phyloP scores from a whole-genome alignment of 2,329 filamentous ascomycete species.

The Microdochium paspali region DNA sequence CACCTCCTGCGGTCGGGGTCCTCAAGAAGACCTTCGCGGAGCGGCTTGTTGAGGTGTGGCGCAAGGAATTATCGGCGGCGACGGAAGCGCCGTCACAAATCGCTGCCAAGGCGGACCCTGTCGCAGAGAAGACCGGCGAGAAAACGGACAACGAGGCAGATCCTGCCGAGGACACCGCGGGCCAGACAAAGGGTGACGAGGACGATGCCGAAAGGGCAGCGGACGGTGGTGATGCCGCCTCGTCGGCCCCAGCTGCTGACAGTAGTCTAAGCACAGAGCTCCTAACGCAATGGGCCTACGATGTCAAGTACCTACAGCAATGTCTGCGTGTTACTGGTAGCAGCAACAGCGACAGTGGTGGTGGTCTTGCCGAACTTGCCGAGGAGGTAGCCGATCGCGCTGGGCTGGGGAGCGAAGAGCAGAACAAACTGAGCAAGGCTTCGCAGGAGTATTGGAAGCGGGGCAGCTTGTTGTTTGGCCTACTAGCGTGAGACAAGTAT shows the following conservation, averaged over 20 bases:
- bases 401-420: conserved; percentile 38
- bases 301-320: conserved; percentile 40
- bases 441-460: conserved; percentile 75
- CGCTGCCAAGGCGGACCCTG: not conserved
- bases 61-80: conserved; percentile 24
- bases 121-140: conserved; percentile 5
- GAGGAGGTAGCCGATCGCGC: conserved; percentile 32
- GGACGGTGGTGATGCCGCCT: conserved; percentile 3
- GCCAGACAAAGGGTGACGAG: too few species aligned
- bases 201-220: too few species aligned
- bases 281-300: conserved; percentile 52
- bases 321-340: conserved; percentile 26
- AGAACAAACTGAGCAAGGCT: conserved; percentile 47
- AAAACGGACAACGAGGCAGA: too few species aligned
- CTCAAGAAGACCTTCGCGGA: conserved; percentile 51
- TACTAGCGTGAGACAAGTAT: conserved; percentile 41
- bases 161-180: not conserved
- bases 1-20: conserved; percentile 49
- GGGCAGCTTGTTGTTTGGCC: conserved; percentile 71
- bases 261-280: conserved; percentile 32
- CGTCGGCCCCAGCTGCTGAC: not conserved
- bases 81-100: conserved; percentile 8
- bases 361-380: conserved; percentile 32
- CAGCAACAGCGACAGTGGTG: conserved; percentile 8
- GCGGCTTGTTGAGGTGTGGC: conserved; percentile 41